These are phyloP conservation scores for Saccharomycopsis babjevae DNA, from an alignment of 805 yeast species.

Conservation along the genomic window DNA sequence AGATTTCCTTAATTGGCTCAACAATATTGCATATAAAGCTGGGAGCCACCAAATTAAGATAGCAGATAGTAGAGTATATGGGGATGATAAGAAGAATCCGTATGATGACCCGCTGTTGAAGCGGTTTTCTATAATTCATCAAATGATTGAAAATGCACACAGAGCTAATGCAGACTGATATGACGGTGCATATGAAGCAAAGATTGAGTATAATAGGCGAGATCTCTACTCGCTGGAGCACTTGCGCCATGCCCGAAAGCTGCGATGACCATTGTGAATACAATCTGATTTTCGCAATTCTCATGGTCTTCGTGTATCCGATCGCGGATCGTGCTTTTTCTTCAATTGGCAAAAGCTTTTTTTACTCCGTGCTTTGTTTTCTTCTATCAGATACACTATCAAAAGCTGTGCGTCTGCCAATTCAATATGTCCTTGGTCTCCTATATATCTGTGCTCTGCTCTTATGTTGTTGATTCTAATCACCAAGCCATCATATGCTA, in stretches of 20 bases:
- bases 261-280: not conserved
- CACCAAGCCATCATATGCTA: no score
- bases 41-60: slow-evolving; percentile 41
- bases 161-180: slow-evolving; percentile 10
- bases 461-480: no score
- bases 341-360: no score
- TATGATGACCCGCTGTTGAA: slow-evolving; percentile 75
- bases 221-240: not conserved
- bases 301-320: not conserved
- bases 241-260: not conserved
- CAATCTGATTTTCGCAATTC: not conserved
- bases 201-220: not conserved
- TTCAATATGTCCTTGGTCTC: no score
- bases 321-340: no score
- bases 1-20: slow-evolving; percentile 78
- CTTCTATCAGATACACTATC: no score
- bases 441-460: no score
- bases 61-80: slow-evolving; percentile 65
- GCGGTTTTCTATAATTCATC: slow-evolving; percentile 75
- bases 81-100: slow-evolving; percentile 80
- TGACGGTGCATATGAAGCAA: slow-evolving; percentile 6
- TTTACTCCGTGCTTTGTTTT: no score
- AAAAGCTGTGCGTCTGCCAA: no score
- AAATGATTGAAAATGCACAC: slow-evolving; percentile 44
- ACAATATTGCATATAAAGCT: slow-evolving; percentile 32